Base-by-base conservation (phyloP, 2,329 filamentous ascomycete species). In the Calonectria fujianensis region DNA sequence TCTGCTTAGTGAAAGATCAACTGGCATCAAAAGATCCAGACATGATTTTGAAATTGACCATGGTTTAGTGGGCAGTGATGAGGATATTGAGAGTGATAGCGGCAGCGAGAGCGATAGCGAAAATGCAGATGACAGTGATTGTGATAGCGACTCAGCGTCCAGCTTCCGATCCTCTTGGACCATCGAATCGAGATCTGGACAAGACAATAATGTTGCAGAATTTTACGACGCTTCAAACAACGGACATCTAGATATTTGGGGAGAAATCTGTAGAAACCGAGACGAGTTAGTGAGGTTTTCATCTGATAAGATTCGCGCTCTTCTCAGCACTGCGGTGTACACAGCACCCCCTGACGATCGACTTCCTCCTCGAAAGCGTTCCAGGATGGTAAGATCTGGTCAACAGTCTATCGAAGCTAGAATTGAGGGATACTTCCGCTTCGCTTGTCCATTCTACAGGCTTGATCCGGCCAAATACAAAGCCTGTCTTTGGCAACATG, bases 391-490 rank as follows among this genome's bases (percentile, higher is more conserved):
- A 13, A 48, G 6, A 3, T n/a, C 29, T 6, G 7, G 10, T 6
- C 61, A 37, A 4, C 4, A 48, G 2, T 11, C 41, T 2, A 11
- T 10, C 18, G 41, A 7, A 4, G 0, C 10, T 1, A 48, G 10
- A n/a, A n/a, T 31, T 16, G 24, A 48, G 14, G 37, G 66, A 16
- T 45, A 31, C 5, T 69, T 69, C 27, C 66, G 45, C 20, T 29
- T 69, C 24, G 51, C 66, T 4, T 69, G 66, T 20, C 66, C 66
- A 4, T 57, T 57, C 13, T 69, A 69, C 29, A 27, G n/a, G 20
- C 13, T 14, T 10, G 18, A 69, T 29, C 18, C 35, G 3, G 7
- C 32, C 11, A 35, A 35, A 32, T 32, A 69, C 37, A 24, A 32
- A 24, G 10, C 9, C 9, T 69, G 66, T 31, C 13, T 69, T 1